Conservation (phyloP, 257 asterid species). For the Rhazya stricta region DNA sequence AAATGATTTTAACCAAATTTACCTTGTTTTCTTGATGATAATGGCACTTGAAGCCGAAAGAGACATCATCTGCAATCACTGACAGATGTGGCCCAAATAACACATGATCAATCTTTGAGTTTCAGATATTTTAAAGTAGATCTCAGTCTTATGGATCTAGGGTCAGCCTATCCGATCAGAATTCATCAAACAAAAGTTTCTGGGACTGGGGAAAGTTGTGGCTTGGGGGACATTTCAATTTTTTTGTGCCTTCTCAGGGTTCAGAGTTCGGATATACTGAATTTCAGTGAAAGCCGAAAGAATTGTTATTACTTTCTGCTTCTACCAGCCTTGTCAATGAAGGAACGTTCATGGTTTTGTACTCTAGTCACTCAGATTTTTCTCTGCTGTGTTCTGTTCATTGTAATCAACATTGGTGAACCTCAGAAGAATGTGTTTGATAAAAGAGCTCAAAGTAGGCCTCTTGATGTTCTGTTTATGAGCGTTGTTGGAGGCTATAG, state of each 20-base stretch:
- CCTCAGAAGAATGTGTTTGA: constrained; percentile 25
- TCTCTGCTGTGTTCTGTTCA: constrained; percentile 43
- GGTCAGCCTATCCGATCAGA: background rate
- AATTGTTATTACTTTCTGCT: background rate
- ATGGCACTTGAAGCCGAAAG: too few relatives aligned
- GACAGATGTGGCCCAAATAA: too few relatives aligned
- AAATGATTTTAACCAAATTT: too few relatives aligned
- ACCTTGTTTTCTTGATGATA: too few relatives aligned
- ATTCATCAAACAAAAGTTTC: background rate
- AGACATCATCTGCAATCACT: too few relatives aligned
- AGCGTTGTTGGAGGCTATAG: constrained; percentile 50
- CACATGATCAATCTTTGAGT: background rate
- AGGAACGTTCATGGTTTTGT: constrained; percentile 52
- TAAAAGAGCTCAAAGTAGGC: constrained; percentile 10
- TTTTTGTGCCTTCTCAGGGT: too few relatives aligned
- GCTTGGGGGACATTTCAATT: background rate
- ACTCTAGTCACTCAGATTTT: constrained; percentile 51
- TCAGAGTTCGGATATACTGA: too few relatives aligned
- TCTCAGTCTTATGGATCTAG: background rate
- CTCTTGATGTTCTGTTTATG: constrained; percentile 35
- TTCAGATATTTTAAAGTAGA: background rate
- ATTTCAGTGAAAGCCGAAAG: too few relatives aligned
- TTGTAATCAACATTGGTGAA: constrained; percentile 40
- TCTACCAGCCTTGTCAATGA: constrained; percentile 13
- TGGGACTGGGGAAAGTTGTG: background rate